Evolutionary conservation across 306 rosid genomes (phyloP), one percentile per base, ranked within the genome.

Genomic region (Acacia crassicarpa): DNA sequence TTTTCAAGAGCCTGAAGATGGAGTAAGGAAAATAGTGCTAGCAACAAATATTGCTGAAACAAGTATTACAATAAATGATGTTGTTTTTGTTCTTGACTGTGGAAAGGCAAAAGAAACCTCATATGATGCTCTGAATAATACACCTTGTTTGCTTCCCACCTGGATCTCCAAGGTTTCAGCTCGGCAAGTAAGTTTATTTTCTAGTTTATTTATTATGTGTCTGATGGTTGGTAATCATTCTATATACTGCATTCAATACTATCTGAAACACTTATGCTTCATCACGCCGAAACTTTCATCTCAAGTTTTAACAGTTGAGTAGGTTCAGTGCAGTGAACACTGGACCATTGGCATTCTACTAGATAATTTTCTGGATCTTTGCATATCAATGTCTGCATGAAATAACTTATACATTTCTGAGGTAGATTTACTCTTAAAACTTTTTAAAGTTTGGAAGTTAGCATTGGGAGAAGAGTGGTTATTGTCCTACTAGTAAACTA

Each of bases 41-140:
- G 92, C 99, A 58, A 96, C 99, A 69, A 96, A 96, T 88, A 96
- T 96, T 77, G 99, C 99, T 7, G 98, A 93, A 88, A 96, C 99
- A 9, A 96, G 99, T 84, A 93, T 96, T 77, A 96, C 99, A 14
- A 92, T 93, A 48, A 91, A 92, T 85, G 99, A 96, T 63, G 91
- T 96, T 75, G 99, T 93, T 75, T 93, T 89, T 85, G 98, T 96
- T 80, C 86, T 96, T 49, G 99, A 96, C 86, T 96, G 99, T 25
- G 99, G 99, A 82, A 96, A 96, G 90, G 98, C 99, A 38, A 96
- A 96, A 87, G 99, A 96, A 89, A 90, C 98, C 41, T 92, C 99
- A 9, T 96, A 96, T 84, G 99, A 96, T 69, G 98, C 99, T 44
- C 89, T 96, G 85, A 96, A 96, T 74, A 96, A 96, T 85, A 94